Evolutionary conservation across 2,329 filamentous ascomycete genomes (phyloP), one percentile per base, ranked within the genome.

Genomic region (Fusarium algeriense): DNA sequence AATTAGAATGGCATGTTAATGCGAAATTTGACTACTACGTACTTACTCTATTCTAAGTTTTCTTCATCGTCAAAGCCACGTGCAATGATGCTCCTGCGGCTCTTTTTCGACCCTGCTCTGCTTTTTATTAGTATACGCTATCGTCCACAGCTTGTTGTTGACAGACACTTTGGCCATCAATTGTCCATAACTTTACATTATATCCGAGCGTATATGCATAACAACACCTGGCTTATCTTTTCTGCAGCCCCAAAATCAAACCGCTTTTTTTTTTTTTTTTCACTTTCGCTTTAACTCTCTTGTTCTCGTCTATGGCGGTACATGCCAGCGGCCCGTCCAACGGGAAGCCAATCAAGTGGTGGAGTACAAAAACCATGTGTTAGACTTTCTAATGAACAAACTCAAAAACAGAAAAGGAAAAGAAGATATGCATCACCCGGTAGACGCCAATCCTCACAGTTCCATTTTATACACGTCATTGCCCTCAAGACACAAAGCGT

Each of bases 301-400:
- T 43, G 45, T 53, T 49, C 54, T 70, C 32, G 57, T 70, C 57
- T 57, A 55, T 45, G 26, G 49, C 56, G 49, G 64, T 50, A 63
- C 64, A 68, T 73, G 70, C 60, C 62, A 71, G 40, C 70, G 70
- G 70, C 70, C 70, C 70, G 70, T 68, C 58, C 52, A 49, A 44
- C 67, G 67, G 70, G 70, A 73, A 71, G 70, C 70, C 70, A 73
- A 71, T 73, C 58, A 73, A 46, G 45, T 60, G 37, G 70, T 67
- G 63, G 62, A 70, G 65, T 48, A 32, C 41, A 40, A 26, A 50
- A 32, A 67, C 43, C 23, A 54, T 38, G 63, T 66, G 49, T 43
- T 30, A 66, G 52, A 41, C 52, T 54, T 30, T 45, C 43, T 38
- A 19, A 34, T 40, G 35, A 49, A 41, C 56, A 57, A 60, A 70